Evolutionary conservation across 1,139 yeast genomes (phyloP).

Genomic region (Scheffersomyces segobiensis): DNA sequence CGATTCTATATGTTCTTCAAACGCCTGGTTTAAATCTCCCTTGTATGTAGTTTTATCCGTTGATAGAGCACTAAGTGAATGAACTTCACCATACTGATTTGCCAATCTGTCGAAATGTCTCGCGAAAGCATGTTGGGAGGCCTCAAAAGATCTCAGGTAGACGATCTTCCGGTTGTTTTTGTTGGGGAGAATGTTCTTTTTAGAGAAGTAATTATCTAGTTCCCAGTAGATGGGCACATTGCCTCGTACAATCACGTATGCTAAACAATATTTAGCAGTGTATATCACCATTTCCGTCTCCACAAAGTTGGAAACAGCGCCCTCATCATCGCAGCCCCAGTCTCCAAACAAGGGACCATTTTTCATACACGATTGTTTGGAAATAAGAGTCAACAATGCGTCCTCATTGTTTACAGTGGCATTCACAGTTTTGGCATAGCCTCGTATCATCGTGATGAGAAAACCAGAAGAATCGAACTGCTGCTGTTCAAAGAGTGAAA

Average conservation of each 20-base stretch:
- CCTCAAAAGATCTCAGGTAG: slow-evolving; percentile 60
- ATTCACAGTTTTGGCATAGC: slow-evolving; percentile 64
- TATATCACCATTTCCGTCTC: slow-evolving; percentile 68
- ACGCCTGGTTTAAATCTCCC: slow-evolving; percentile 31
- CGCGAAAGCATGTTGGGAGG: slow-evolving; percentile 63
- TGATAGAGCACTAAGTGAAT: slow-evolving; percentile 56
- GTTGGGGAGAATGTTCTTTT: slow-evolving; percentile 39
- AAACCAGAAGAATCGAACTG: slow-evolving; percentile 59
- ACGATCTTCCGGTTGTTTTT: slow-evolving; percentile 44
- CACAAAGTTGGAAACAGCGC: slow-evolving; percentile 63
- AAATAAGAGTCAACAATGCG: slow-evolving; percentile 59
- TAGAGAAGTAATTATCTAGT: slow-evolving; percentile 49
- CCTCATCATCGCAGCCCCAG: slow-evolving; percentile 72
- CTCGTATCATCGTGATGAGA: slow-evolving; percentile 60
- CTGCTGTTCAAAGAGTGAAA: slow-evolving; percentile 49
- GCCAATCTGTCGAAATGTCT: slow-evolving; percentile 61
- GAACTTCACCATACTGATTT: slow-evolving; percentile 63
- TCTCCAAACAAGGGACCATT: slow-evolving; percentile 65
- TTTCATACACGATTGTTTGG: slow-evolving; percentile 65
- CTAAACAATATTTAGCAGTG: slow-evolving; percentile 51
- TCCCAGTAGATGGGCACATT: slow-evolving; percentile 71
- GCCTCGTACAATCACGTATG: slow-evolving; percentile 63
- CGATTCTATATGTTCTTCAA: slow-evolving; percentile 30
- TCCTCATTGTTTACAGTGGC: slow-evolving; percentile 36
- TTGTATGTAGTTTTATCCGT: slow-evolving; percentile 39